Evolutionary conservation across 305 asterid species (phyloP).

Genomic region (Stenogyne calaminthoides): DNA sequence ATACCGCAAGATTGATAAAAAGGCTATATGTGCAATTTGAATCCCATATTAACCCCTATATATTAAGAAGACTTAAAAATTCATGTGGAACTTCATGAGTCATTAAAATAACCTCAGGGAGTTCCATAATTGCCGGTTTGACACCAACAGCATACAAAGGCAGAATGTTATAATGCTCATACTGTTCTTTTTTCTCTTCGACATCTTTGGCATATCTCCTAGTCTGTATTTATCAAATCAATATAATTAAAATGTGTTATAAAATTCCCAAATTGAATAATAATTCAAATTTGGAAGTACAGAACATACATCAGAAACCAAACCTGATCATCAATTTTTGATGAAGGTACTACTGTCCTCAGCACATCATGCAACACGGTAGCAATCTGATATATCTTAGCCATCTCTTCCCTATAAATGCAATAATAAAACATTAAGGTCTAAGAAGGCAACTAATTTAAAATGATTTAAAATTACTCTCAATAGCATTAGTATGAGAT

Average conservation of each 20-base stretch:
- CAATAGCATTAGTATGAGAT: constrained; percentile 6
- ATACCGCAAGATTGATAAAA: constrained; percentile 22
- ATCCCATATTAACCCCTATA: constrained; percentile 24
- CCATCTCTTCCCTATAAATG: constrained; percentile 87
- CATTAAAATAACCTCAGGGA: constrained; percentile 72
- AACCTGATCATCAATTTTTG: constrained; percentile 75
- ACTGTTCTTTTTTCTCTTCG: constrained; percentile 83
- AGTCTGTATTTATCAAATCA: constrained; percentile 52
- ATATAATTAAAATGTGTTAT: constrained; percentile 16
- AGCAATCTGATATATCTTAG: constrained; percentile 90
- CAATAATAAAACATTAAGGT: constrained; percentile 20
- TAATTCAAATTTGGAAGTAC: constrained; percentile 23
- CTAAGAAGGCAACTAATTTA: not conserved
- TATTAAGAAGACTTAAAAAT: constrained; percentile 17
- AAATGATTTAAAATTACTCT: constrained; percentile 5
- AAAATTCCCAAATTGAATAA: constrained; percentile 22
- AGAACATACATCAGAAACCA: constrained; percentile 30
- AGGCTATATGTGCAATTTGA: constrained; percentile 7
- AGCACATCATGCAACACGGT: constrained; percentile 85
- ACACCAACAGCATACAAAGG: constrained; percentile 84
- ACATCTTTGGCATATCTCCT: constrained; percentile 75
- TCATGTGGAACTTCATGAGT: constrained; percentile 17
- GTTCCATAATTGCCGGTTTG: constrained; percentile 94
- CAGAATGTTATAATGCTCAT: constrained; percentile 86
- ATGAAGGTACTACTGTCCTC: constrained; percentile 62